Percentiles rank a stretch among this genome's conserved stretches.
Conservation (phyloP, 83 land plant species). For the Thuja plicata region DNA sequence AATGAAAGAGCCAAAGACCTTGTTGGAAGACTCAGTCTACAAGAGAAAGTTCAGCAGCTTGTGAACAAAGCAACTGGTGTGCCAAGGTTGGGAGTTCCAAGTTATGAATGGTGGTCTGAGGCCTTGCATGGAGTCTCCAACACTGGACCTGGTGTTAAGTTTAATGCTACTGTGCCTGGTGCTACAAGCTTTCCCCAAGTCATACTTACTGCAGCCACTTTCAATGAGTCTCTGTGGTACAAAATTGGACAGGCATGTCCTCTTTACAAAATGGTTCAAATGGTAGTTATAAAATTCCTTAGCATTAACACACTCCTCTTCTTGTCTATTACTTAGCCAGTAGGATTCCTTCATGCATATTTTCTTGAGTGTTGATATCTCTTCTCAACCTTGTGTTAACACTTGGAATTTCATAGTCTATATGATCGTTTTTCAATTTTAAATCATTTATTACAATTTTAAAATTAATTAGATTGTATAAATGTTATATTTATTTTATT, state of each 20-base stretch:
- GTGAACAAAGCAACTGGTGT: conserved; percentile 41
- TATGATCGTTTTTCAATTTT: too few relatives aligned
- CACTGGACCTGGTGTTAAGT: conserved; percentile 24
- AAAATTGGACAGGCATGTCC: conserved; percentile 45
- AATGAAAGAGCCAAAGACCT: conserved; percentile 31
- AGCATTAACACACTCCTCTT: neutral
- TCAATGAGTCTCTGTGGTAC: conserved; percentile 50
- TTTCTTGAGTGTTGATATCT: neutral
- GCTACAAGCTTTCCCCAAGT: conserved; percentile 71
- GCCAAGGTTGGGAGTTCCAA: conserved; percentile 47
- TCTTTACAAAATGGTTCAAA: neutral
- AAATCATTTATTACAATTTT: too few relatives aligned
- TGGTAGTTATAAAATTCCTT: neutral
- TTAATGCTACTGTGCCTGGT: conserved; percentile 25
- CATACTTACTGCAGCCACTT: conserved; percentile 51
- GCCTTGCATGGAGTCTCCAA: conserved; percentile 59
- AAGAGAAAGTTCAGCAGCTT: conserved; percentile 40
- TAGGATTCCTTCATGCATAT: neutral
- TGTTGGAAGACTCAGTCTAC: conserved; percentile 32
- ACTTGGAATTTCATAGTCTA: too few relatives aligned
- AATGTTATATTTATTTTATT: too few relatives aligned
- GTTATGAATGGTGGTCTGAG: conserved; percentile 69
- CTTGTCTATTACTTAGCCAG: neutral
- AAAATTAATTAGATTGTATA: too few relatives aligned
- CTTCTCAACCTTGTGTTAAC: neutral